Percentiles rank a stretch among this genome's conserved stretches.
phyloP scores from a whole-genome alignment of 805 yeast species.

The Saccharomycopsis sp. region DNA sequence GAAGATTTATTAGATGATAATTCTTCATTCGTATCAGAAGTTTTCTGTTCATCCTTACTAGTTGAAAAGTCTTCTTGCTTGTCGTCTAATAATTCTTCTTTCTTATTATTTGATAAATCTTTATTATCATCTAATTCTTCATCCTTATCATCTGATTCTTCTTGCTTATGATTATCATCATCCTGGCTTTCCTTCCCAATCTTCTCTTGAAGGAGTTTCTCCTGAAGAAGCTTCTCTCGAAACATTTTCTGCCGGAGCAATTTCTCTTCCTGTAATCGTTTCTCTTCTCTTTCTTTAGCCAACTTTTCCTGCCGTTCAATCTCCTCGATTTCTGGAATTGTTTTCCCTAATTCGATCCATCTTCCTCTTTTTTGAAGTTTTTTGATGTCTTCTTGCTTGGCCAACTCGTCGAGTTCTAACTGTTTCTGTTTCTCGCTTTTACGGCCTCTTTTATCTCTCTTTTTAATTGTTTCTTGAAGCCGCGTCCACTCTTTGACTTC shows the following conservation, averaged over 20 bases:
- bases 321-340: constrained; percentile 3
- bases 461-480: constrained; percentile 35
- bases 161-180: too few relatives aligned
- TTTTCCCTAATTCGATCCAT: constrained; percentile 9
- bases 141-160: too few relatives aligned
- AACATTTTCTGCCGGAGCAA: background rate
- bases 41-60: too few relatives aligned
- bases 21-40: too few relatives aligned
- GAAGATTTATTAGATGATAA: background rate
- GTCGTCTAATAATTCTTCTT: too few relatives aligned
- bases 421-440: constrained; percentile 37
- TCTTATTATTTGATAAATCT: too few relatives aligned
- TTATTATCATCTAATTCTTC: too few relatives aligned
- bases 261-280: constrained; percentile 7
- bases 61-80: too few relatives aligned
- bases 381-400: constrained; percentile 7
- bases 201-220: constrained; percentile 16
- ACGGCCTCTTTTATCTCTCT: constrained; percentile 40
- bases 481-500: constrained; percentile 47
- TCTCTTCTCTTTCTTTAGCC: constrained; percentile 14
- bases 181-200: too few relatives aligned
- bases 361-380: constrained; percentile 8
- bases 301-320: background rate
- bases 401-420: constrained; percentile 8
- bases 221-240: background rate